phyloP scores from a whole-genome alignment of 2,329 filamentous ascomycete species.

The Conoideocrella luteorostrata region DNA sequence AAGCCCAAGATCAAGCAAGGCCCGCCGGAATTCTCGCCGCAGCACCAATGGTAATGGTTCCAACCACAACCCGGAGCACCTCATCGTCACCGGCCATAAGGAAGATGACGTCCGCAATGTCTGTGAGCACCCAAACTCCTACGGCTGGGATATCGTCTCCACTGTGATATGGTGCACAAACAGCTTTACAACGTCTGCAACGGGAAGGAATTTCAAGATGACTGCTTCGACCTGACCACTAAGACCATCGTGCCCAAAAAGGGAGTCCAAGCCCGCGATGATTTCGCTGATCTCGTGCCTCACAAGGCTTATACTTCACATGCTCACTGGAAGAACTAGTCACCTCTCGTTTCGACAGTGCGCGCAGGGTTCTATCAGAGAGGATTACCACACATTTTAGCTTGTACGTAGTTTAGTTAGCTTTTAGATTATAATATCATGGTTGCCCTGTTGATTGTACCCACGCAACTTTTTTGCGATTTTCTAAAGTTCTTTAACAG shows the following conservation, averaged over 20 bases:
- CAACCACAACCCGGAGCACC: constrained; percentile 9
- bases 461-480: too few relatives aligned
- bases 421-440: too few relatives aligned
- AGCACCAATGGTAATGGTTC: background rate
- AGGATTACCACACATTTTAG: too few relatives aligned
- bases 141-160: constrained; percentile 26
- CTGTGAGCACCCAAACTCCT: constrained; percentile 21
- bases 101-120: constrained; percentile 23
- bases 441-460: too few relatives aligned
- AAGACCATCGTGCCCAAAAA: background rate
- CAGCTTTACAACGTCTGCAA: constrained; percentile 21
- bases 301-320: background rate
- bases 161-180: constrained; percentile 25
- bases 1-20: constrained; percentile 1
- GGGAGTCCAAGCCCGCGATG: background rate
- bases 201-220: background rate
- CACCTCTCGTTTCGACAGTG: too few relatives aligned
- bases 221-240: constrained; percentile 15
- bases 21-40: background rate
- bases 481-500: too few relatives aligned
- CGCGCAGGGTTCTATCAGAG: too few relatives aligned
- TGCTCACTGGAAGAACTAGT: background rate
- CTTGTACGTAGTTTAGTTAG: too few relatives aligned
- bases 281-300: background rate
- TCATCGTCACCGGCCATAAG: constrained; percentile 16